Evolutionary conservation across 345 rosid genomes (phyloP).

Genomic region (Moringa oleifera): DNA sequence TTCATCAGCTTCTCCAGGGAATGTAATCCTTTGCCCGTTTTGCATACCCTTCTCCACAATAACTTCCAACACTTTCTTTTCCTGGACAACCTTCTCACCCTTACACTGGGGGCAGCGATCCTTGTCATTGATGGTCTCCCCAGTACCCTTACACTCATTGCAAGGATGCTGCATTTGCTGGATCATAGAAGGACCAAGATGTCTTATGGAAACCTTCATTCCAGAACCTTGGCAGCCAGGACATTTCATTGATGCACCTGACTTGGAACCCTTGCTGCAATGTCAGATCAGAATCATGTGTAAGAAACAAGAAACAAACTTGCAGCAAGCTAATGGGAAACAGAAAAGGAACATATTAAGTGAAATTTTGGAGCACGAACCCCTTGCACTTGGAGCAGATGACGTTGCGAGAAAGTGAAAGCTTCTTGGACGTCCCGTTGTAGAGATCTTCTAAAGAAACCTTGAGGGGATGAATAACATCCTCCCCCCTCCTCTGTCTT

Average conservation of each 20-base stretch:
- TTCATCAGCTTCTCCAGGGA: slow-evolving; percentile 79
- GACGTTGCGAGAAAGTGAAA: slow-evolving; percentile 67
- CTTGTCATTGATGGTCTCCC: slow-evolving; percentile 61
- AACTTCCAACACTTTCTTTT: slow-evolving; percentile 69
- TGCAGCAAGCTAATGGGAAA: neutral
- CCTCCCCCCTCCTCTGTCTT: slow-evolving; percentile 91
- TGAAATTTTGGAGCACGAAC: slow-evolving; percentile 27
- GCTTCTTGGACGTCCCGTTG: slow-evolving; percentile 77
- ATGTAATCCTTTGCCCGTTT: slow-evolving; percentile 58
- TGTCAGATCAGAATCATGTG: neutral
- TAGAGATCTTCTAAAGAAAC: slow-evolving; percentile 83
- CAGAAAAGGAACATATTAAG: too few species aligned
- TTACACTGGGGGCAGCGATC: slow-evolving; percentile 72
- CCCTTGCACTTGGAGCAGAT: slow-evolving; percentile 89
- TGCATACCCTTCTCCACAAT: slow-evolving; percentile 75
- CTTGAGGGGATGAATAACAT: slow-evolving; percentile 82
- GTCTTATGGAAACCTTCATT: slow-evolving; percentile 68
- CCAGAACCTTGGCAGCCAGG: slow-evolving; percentile 72
- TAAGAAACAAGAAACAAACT: neutral
- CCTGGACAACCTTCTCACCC: slow-evolving; percentile 66
- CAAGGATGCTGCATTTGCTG: slow-evolving; percentile 86
- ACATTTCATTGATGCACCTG: slow-evolving; percentile 67
- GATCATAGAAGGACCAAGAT: slow-evolving; percentile 68
- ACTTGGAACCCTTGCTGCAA: slow-evolving; percentile 68
- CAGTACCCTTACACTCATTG: slow-evolving; percentile 68